A percentile compares a stretch with the other conserved stretches of the same genome.
phyloP scores from a whole-genome alignment of 306 rosid species.

The Myrica gale region DNA sequence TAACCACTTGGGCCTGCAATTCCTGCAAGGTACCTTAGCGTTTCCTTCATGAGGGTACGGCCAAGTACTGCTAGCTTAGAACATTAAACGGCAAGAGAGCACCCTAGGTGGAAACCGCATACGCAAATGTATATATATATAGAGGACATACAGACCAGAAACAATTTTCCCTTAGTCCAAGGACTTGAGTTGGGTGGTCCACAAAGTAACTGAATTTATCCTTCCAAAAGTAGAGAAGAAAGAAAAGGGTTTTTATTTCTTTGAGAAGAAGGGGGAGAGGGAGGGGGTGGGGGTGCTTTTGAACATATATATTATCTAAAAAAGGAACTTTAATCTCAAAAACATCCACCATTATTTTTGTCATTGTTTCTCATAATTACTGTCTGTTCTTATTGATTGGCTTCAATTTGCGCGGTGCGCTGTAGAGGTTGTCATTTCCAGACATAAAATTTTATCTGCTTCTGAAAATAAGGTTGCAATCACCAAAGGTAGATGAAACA shows the following conservation, averaged over 20 bases:
- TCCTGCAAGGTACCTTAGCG: conserved; percentile 86
- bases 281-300: conserved; percentile 1
- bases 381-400: conserved; percentile 47
- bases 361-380: conserved; percentile 50
- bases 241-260: too few relatives aligned
- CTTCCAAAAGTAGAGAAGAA: too few relatives aligned
- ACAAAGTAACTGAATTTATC: conserved; percentile 25
- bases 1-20: conserved; percentile 95
- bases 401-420: conserved; percentile 28
- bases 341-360: conserved; percentile 11
- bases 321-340: neutral
- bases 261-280: neutral
- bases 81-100: conserved; percentile 26
- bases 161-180: conserved; percentile 15
- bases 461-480: conserved; percentile 26
- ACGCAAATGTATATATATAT: conserved; percentile 27
- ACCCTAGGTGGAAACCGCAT: conserved; percentile 9
- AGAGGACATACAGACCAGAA: neutral
- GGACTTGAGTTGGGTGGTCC: conserved; percentile 38
- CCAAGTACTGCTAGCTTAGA: conserved; percentile 24
- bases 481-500: conserved; percentile 44
- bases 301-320: neutral
- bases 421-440: conserved; percentile 35
- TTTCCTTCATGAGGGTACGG: conserved; percentile 64
- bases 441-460: conserved; percentile 8